Base-by-base conservation (phyloP, 139 green algal genomes). In the Desmodesmus armatus region DNA sequence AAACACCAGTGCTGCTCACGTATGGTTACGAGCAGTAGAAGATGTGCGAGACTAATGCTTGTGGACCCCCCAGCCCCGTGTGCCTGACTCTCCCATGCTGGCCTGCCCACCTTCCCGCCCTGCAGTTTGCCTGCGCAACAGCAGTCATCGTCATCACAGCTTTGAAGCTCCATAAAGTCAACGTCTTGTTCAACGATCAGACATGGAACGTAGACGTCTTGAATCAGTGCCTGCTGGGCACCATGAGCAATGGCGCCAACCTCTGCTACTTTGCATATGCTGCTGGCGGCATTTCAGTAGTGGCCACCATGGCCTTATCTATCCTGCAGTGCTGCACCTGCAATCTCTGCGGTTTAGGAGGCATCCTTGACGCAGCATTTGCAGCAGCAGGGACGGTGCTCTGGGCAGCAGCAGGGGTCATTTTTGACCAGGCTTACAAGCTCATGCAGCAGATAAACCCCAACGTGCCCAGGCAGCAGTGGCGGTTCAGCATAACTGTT, bases 271-370 rank as follows among this genome's bases (percentile, higher is more conserved):
- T 78, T 55, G 82, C 82, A 7, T 87, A 83, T 51, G 55, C 25
- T 5, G 58, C 83, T 25, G 51, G 41, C 25, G 82, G 82, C 82
- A 55, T 87, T 21, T 87, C 82, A 39, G 63, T 87, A 29, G 31
- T 74, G 15, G 82, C 82, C 43, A 82, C 82, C 7, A 41, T 17
- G 5, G 58, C 65, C 25, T 40, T 87, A 6, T 33, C 33, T 27
- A 63, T 87, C 53, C 62, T 87, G 55, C 82, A 77, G 41, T 87
- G 82, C 82, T 82, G 53, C 58, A 87, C 82, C 31, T 87, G 82
- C 82, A 62, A 83, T 60, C 53, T 87, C 13, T 87, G 82, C 62
- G 82, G 82, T 19, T 25, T 82, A 2, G 82, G 82, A 0, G 39
- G 71, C 25, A 41, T 82, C 19, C 6, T 87, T 23, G 82, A 87